phyloP scores from a whole-genome alignment of 108 stramenopile species.

The Asterionellopsis glacialis region DNA sequence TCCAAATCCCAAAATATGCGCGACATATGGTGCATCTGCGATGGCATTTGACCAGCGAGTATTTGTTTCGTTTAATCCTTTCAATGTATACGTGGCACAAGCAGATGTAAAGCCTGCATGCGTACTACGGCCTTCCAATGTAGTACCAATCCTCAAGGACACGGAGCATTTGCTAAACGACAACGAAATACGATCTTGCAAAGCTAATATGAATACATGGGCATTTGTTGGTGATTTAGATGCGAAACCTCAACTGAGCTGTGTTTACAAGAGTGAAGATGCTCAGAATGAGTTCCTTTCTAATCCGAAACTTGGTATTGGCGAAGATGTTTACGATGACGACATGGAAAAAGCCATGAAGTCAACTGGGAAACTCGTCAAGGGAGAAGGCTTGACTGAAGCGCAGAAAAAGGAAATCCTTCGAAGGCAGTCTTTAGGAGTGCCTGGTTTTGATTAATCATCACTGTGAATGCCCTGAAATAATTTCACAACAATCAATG shows the following conservation, averaged over 20 bases:
- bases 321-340: constrained; percentile 91
- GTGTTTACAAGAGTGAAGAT: constrained; percentile 93
- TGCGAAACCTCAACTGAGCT: constrained; percentile 88
- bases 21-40: constrained; percentile 82
- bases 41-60: constrained; percentile 95
- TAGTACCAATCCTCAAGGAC: constrained; percentile 80
- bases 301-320: constrained; percentile 89
- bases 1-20: constrained; percentile 87
- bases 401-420: constrained; percentile 39
- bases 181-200: constrained; percentile 83
- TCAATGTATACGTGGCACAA: constrained; percentile 93
- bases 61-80: constrained; percentile 95
- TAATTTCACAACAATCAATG: too few species aligned
- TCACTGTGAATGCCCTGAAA: background rate
- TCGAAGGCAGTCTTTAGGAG: background rate
- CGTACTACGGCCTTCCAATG: constrained; percentile 81
- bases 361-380: constrained; percentile 54
- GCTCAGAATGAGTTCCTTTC: constrained; percentile 95
- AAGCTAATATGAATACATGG: constrained; percentile 93
- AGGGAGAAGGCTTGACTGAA: constrained; percentile 58
- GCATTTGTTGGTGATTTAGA: constrained; percentile 92
- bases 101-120: constrained; percentile 96
- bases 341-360: constrained; percentile 32
- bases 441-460: background rate
- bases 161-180: constrained; percentile 69